Percentiles rank a stretch among this genome's conserved stretches.
Evolutionary conservation across 2,329 filamentous ascomycete species (phyloP).

Genomic region (Anthostomella pinea): DNA sequence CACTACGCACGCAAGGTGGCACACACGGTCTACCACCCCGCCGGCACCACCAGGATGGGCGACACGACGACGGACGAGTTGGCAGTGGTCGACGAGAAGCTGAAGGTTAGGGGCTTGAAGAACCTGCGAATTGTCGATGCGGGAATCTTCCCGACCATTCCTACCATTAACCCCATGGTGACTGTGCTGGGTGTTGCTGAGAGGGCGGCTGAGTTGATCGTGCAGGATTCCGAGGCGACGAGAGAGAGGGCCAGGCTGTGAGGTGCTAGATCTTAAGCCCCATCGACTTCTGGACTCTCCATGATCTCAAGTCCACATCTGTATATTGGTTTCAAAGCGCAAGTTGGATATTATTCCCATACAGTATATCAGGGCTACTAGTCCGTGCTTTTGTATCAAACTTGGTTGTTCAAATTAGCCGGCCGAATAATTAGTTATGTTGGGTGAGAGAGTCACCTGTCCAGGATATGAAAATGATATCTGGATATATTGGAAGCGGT

Average conservation of each 20-base stretch:
- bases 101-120: constrained; percentile 71
- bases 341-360: too few species aligned
- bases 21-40: constrained; percentile 88
- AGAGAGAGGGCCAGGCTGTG: constrained; percentile 32
- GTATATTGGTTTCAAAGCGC: too few species aligned
- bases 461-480: too few species aligned
- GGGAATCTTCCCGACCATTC: constrained; percentile 84
- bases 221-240: constrained; percentile 58
- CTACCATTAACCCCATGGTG: constrained; percentile 85
- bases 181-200: constrained; percentile 83
- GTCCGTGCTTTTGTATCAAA: too few species aligned
- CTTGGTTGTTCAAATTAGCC: too few species aligned
- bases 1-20: constrained; percentile 79
- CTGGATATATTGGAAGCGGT: too few species aligned
- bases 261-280: constrained; percentile 4
- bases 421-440: too few species aligned
- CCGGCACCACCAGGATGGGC: constrained; percentile 89
- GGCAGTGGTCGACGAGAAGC: constrained; percentile 75
- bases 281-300: neutral
- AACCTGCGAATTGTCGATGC: constrained; percentile 80
- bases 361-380: too few species aligned
- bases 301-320: too few species aligned
- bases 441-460: too few species aligned
- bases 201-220: constrained; percentile 79
- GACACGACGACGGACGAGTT: constrained; percentile 63